Evolutionary conservation across 1,284 basidiomycete species (phyloP), one percentile per base, ranked within the genome.

Genomic region (Moniliophthora roreri): DNA sequence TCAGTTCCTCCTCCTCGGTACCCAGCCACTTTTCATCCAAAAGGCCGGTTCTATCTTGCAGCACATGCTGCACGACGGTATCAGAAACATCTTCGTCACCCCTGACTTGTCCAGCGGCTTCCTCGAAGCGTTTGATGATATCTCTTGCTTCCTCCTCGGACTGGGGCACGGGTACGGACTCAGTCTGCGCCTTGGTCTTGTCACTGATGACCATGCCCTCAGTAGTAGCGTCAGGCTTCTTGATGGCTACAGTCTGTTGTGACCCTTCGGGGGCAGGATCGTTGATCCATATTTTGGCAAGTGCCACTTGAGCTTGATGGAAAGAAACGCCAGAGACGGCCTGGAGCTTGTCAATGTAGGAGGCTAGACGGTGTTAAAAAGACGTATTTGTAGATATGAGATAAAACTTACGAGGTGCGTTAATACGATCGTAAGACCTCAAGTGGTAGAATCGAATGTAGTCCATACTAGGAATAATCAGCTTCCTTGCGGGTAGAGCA

Each of bases 381-480:
- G 23, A 15, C 53, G 4, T 24, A 34, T 16, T 36, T 28, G 20
- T 15, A 6, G 15, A 16, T 21, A 42, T n/a, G 32, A 20, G 20
- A 21, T 24, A n/a, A 13, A 23, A 20, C 3, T 16, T 32, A 58
- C 67, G 69, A 3, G 91, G 93, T 0, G 87, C 86, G 65, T 95
- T 95, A 69, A 98, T 93, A 26, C 95, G 80, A 66, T 98, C 95
- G 67, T 95, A 97, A 1, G 87, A 78, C 38, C 95, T 81, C 32
- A 98, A 76, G 69, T 97, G 93, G 72, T 91, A 97, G 78, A 96
- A 93, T 16, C 87, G 80, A 60, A 92, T 89, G 67, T 88, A 92
- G 58, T 89, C 86, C 66, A 78, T 67, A 40, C 91, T 93, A 58
- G 7, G 7, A 52, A 54, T 51, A 41, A 36, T 15, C 49, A n/a